Percentiles rank a stretch among this genome's conserved stretches.
Conservation (phyloP, 1,139 yeast genomes). For the Pichia sorboxylosa region DNA sequence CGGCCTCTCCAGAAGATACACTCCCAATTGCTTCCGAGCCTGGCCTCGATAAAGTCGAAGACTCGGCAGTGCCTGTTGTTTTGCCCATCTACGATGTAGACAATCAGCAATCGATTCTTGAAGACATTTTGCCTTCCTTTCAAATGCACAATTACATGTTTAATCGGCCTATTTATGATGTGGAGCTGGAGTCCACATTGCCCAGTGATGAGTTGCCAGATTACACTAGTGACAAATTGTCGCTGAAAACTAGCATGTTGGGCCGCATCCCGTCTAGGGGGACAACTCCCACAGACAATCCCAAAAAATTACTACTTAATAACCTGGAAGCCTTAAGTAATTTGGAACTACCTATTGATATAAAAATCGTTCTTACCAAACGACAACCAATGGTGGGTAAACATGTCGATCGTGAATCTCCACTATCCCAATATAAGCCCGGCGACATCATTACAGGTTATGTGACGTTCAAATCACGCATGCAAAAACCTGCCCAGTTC, state of each 20-base stretch:
- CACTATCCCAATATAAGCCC: slow-evolving; percentile 36
- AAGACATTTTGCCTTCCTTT: slow-evolving; percentile 48
- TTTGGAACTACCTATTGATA: slow-evolving; percentile 22
- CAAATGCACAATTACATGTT: slow-evolving; percentile 49
- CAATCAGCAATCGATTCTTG: slow-evolving; percentile 5
- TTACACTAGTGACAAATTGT: slow-evolving; percentile 6
- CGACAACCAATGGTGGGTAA: slow-evolving; percentile 24
- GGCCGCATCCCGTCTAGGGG: not conserved
- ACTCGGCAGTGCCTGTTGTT: too few relatives aligned
- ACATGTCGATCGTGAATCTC: slow-evolving; percentile 22
- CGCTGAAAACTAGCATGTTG: slow-evolving; percentile 5
- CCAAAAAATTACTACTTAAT: slow-evolving; percentile 24
- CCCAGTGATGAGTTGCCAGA: slow-evolving; percentile 3
- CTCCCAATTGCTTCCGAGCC: too few relatives aligned
- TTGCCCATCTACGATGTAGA: too few relatives aligned
- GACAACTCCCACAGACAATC: slow-evolving; percentile 7
- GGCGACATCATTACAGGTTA: slow-evolving; percentile 48
- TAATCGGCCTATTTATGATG: slow-evolving; percentile 25
- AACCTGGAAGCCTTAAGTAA: slow-evolving; percentile 25
- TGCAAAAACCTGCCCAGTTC: slow-evolving; percentile 33
- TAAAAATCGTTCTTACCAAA: slow-evolving; percentile 28
- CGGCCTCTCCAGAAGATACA: too few relatives aligned
- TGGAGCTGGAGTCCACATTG: slow-evolving; percentile 5
- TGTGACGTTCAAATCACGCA: slow-evolving; percentile 32
- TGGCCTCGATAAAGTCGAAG: too few relatives aligned